phyloP scores from a whole-genome alignment of 1,284 basidiomycete genomes.

The Sanghuangporus sanghuang region DNA sequence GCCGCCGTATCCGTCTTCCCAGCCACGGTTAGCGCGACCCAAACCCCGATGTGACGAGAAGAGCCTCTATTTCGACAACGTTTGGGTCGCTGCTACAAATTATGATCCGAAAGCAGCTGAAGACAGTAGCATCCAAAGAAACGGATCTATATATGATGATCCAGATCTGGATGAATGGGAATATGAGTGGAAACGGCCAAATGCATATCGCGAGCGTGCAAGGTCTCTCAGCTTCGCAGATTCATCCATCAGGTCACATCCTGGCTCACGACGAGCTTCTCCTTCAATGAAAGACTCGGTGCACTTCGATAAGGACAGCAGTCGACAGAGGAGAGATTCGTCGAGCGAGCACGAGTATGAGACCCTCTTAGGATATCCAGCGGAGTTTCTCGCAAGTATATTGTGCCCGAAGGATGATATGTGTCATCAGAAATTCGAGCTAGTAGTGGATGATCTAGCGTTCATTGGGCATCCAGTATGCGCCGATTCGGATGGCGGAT shows the following conservation, averaged over 20 bases:
- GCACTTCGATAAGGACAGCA: conserved; percentile 17
- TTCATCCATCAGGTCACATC: conserved; percentile 24
- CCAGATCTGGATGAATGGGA: conserved; percentile 29
- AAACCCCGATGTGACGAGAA: conserved; percentile 41
- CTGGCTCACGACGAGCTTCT: conserved; percentile 28
- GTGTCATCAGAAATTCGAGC: conserved; percentile 94
- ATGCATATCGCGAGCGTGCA: conserved; percentile 33
- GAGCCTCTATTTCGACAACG: conserved; percentile 57
- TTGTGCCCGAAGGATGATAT: conserved; percentile 76
- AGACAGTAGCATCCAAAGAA: conserved; percentile 1
- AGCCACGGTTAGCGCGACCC: conserved; percentile 58
- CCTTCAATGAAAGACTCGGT: conserved; percentile 25
- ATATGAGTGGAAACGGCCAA: conserved; percentile 53
- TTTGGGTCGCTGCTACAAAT: conserved; percentile 52
- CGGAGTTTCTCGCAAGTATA: conserved; percentile 77
- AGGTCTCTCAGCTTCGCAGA: conserved; percentile 18
- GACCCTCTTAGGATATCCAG: conserved; percentile 72
- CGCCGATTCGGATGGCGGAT: conserved; percentile 65
- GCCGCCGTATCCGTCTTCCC: conserved; percentile 57
- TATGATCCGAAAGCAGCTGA: conserved; percentile 34
- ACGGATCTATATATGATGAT: conserved; percentile 21
- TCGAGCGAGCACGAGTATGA: conserved; percentile 40
- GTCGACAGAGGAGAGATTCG: neutral
- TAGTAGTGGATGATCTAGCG: conserved; percentile 88
- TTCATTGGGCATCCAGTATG: conserved; percentile 95